phyloP scores from a whole-genome alignment of 192 early-diverging fungal species.

The Funneliformis mosseae region DNA sequence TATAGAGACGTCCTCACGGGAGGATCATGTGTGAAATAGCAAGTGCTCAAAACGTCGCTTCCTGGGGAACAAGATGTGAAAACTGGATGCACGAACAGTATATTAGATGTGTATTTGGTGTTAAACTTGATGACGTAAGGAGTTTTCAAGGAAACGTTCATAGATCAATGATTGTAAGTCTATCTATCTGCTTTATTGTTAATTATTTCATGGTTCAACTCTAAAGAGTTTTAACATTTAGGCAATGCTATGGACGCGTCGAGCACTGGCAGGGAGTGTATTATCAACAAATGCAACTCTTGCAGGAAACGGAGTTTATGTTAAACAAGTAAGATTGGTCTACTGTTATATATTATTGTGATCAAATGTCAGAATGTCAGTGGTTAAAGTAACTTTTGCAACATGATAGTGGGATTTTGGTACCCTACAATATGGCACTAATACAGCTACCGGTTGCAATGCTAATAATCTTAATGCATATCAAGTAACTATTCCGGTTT shows the following conservation, averaged over 20 bases:
- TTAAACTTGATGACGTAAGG: no score
- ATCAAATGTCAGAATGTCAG: not conserved
- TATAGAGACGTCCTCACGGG: conserved; percentile 2
- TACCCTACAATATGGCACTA: not conserved
- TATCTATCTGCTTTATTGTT: no score
- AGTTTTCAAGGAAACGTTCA: no score
- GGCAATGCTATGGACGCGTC: conserved; percentile 29
- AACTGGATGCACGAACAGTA: not conserved
- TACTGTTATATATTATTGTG: conserved; percentile 5
- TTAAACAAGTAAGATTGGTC: not conserved
- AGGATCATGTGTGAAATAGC: conserved; percentile 20
- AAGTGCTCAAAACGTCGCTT: not conserved
- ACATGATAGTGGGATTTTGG: conserved; percentile 21
- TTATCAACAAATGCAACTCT: conserved; percentile 4
- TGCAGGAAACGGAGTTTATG: not conserved
- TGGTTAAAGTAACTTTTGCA: conserved; percentile 2
- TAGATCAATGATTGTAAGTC: no score
- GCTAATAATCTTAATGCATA: no score
- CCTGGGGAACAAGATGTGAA: not conserved
- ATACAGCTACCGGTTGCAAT: conserved; percentile 23
- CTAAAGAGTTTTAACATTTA: no score
- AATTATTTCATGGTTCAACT: no score
- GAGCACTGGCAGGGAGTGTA: not conserved
- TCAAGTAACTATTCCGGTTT: not conserved
- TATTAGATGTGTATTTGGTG: conserved; percentile 20